These are phyloP conservation scores for Sugiyamaella floridensis DNA, from an alignment of 805 yeast species.

Conservation along the genomic window DNA sequence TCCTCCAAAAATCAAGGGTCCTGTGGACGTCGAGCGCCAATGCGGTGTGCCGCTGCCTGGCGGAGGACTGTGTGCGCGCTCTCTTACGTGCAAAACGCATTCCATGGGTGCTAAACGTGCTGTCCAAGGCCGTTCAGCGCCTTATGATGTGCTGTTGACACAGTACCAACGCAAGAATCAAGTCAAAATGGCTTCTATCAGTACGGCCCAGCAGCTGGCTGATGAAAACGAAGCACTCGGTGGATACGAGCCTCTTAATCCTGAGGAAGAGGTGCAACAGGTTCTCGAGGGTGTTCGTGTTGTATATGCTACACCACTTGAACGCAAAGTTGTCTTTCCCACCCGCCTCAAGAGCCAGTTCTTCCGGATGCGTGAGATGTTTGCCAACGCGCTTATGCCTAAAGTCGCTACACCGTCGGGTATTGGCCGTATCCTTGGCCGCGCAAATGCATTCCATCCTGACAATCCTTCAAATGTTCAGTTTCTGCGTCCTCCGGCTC, in stretches of 20 bases:
- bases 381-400: constrained; percentile 64
- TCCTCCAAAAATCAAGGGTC: constrained; percentile 57
- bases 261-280: constrained; percentile 88
- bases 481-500: constrained; percentile 29
- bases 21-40: constrained; percentile 86
- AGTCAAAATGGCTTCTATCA: constrained; percentile 60
- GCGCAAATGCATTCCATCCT: constrained; percentile 68
- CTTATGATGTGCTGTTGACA: constrained; percentile 80
- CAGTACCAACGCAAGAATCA: constrained; percentile 91
- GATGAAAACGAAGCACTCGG: constrained; percentile 30
- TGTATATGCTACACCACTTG: constrained; percentile 51
- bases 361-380: constrained; percentile 87
- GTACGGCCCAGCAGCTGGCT: constrained; percentile 34
- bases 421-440: constrained; percentile 73
- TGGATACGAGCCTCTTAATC: constrained; percentile 46
- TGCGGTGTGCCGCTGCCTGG: constrained; percentile 93
- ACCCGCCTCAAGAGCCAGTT: constrained; percentile 63
- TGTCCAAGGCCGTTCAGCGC: constrained; percentile 86
- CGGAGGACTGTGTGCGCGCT: constrained; percentile 95
- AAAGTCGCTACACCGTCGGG: constrained; percentile 47
- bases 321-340: constrained; percentile 63
- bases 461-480: constrained; percentile 54
- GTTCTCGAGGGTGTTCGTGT: constrained; percentile 84
- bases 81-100: constrained; percentile 94
- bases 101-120: constrained; percentile 98